phyloP scores from a whole-genome alignment of 1,284 basidiomycete species.

The Cryptococcus floricola region DNA sequence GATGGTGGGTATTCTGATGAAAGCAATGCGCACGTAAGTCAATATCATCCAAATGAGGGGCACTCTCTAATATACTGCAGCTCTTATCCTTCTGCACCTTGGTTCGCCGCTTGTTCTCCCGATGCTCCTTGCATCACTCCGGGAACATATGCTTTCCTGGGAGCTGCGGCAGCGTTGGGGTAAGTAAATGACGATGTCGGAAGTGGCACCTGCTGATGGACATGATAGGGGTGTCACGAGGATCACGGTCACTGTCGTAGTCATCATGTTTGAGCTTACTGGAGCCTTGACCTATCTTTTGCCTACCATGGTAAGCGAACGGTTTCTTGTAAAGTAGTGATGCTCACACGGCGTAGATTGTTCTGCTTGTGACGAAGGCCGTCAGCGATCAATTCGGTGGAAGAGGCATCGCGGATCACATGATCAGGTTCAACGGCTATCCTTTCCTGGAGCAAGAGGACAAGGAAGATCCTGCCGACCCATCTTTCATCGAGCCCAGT shows the following conservation, averaged over 20 bases:
- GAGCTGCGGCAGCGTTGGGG: slow-evolving; percentile 91
- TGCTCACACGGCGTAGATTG: slow-evolving; percentile 62
- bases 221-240: slow-evolving; percentile 82
- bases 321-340: background rate
- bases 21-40: slow-evolving; percentile 77
- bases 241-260: slow-evolving; percentile 95
- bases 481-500: slow-evolving; percentile 85
- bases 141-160: slow-evolving; percentile 93
- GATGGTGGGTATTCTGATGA: slow-evolving; percentile 92
- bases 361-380: slow-evolving; percentile 91
- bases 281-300: slow-evolving; percentile 96
- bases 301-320: slow-evolving; percentile 80
- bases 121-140: slow-evolving; percentile 97
- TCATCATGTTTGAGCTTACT: slow-evolving; percentile 99
- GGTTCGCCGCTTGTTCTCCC: slow-evolving; percentile 85
- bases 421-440: slow-evolving; percentile 95
- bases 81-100: slow-evolving; percentile 72
- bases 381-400: slow-evolving; percentile 93
- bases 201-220: background rate
- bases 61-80: slow-evolving; percentile 49
- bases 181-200: slow-evolving; percentile 43
- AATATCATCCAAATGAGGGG: background rate
- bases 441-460: slow-evolving; percentile 83
- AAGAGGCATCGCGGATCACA: slow-evolving; percentile 93
- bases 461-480: slow-evolving; percentile 81